A percentile compares a stretch with the other conserved stretches of the same genome.
Evolutionary conservation across 2,329 filamentous ascomycete genomes (phyloP).

Genomic region (Aspergillus glaucus): DNA sequence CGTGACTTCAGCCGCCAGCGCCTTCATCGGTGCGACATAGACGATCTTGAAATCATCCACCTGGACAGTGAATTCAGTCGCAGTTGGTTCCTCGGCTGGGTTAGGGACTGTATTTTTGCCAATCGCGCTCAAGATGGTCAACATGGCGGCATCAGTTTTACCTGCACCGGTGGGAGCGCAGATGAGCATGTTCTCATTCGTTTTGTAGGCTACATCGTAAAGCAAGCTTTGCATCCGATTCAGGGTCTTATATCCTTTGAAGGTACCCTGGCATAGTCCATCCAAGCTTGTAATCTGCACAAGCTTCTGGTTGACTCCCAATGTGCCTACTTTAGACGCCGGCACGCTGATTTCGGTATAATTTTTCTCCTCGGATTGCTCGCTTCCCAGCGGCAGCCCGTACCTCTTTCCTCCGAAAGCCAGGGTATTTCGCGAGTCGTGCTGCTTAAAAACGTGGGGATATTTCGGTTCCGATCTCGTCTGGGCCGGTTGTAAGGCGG

Average conservation of each 20-base stretch:
- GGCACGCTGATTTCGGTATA: conserved; percentile 90
- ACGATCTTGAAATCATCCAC: conserved; percentile 94
- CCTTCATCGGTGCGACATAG: conserved; percentile 99
- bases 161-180: conserved; percentile 96
- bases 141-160: conserved; percentile 98
- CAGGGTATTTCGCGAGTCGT: conserved; percentile 79
- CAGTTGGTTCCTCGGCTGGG: conserved; percentile 65
- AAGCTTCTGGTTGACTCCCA: conserved; percentile 67
- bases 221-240: conserved; percentile 98
- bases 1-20: conserved; percentile 90
- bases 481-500: conserved; percentile 63
- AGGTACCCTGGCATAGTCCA: conserved; percentile 81
- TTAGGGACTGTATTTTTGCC: conserved; percentile 77
- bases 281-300: conserved; percentile 78
- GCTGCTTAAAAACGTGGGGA: conserved; percentile 84
- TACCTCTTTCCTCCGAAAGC: conserved; percentile 77
- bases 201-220: conserved; percentile 90
- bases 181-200: conserved; percentile 96
- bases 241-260: conserved; percentile 84
- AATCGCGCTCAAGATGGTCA: conserved; percentile 86
- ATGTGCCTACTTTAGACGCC: conserved; percentile 67
- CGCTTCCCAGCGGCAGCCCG: conserved; percentile 68
- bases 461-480: conserved; percentile 68
- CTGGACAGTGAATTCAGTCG: conserved; percentile 74
- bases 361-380: conserved; percentile 63